Base-by-base conservation (phyloP, 495 filamentous ascomycete genomes). In the Penicillium odoratum region DNA sequence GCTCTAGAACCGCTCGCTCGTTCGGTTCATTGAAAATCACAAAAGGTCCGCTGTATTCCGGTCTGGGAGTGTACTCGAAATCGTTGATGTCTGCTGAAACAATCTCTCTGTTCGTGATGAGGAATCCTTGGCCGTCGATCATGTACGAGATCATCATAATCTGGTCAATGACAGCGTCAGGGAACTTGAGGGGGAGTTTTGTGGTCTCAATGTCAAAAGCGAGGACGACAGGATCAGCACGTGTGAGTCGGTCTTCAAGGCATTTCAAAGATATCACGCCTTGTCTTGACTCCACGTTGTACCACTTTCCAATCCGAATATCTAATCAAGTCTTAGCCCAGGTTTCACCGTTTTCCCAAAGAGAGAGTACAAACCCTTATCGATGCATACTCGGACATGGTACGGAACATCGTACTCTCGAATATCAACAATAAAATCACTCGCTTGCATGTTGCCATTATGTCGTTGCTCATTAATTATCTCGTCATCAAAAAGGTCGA, bases 141-240 rank as follows among this genome's bases (percentile, higher is more conserved):
- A 99, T 99, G 75, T 98, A 99, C 15, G 95, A 98, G 63, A 99
- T 95, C 94, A 99, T 99, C 93, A 99, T 99, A 63, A 99, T 87
- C 73, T 96, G 94, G 74, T 99, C 94, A 61, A 96, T 87, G 3
- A 90, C 81, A 0, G 94, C 88, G 69, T 98, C 95, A n/a, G 94
- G 94, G 67, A 99, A 99, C 70, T 99, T 99, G 48, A 99, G 78
- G 13, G 94, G 94, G 34, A 96, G 79, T 64, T 99, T 99, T 4
- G 91, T 95, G 25, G 94, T 98, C 69, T 99, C 94, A 66, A 99
- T 99, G 84, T 99, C 94, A 74, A 85, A 99, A 11, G 94, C 94
- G 77, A 99, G 88, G 16, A 99, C 90, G 18, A 99, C 90, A 0
- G 94, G 94, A 67, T 99, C 94, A 11, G 94, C 91, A 72, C 89